Evolutionary conservation across 176 grass and related monocot genomes (phyloP), one percentile per base, ranked within the genome.

Genomic region (Raddia distichophylla): DNA sequence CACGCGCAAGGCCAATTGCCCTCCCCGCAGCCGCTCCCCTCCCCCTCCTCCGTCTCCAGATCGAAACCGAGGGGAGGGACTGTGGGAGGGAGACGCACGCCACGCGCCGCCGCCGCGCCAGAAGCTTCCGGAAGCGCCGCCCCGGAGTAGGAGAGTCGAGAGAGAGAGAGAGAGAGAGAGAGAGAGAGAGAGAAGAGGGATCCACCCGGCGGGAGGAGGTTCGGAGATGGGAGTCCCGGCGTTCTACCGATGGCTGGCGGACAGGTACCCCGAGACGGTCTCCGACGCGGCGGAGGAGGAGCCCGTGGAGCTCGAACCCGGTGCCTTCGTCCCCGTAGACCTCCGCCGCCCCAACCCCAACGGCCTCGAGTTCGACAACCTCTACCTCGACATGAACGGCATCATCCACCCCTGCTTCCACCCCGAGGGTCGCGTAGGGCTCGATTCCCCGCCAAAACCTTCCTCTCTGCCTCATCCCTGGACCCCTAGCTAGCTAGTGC

Each of bases 331-430:
- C 79, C 91, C 94, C 64, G 79, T 99, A 60, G 96, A 99, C 89
- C 86, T 90, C 18, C 79, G 84, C 75, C 71, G 80, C 45, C 93
- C 91, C 60, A 99, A 99, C 53, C 96, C 96, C 63, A 99, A 95
- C 85, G 96, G 96, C 62, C 13, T 90, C 68, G 96, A 99, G 79
- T 99, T 99, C 77, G 96, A 99, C 86, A 99, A 99, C 82, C 92
- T 99, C 75, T 99, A 95, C 84, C 91, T 99, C 82, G 93, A 99
- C 65, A 95, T 99, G 92, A 99, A 99, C 73, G 60, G 77, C 81
- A 93, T 99, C 75, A 91, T 99, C 69, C 96, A 99, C 79, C 96
- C 96, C 51, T 95, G 96, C 84, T 98, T 98, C 92, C 96, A 98
- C 71, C 96, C 96, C 15, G 96, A 95, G 6, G 89, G 87, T 67